These are phyloP conservation scores for Parachlorella kessleri DNA, from an alignment of 139 green algal genomes.

Conservation along the genomic window DNA sequence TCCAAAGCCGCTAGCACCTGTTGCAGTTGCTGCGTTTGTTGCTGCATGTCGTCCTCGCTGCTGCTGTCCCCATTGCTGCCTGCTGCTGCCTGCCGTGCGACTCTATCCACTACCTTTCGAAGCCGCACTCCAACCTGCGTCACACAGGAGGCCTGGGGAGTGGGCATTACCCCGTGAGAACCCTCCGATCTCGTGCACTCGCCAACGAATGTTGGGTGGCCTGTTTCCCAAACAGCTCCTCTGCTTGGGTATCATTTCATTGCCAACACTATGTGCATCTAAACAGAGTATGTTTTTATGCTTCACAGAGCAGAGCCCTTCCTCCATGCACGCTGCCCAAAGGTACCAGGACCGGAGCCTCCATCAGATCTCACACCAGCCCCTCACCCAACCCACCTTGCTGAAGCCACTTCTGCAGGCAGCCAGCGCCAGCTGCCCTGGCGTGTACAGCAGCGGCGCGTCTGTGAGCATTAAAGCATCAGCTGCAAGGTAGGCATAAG, in stretches of 20 bases:
- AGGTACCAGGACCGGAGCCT: too few species aligned
- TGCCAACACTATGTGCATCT: too few species aligned
- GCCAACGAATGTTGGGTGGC: neutral
- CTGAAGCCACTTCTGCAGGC: slow-evolving; percentile 50
- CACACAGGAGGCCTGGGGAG: neutral
- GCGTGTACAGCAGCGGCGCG: slow-evolving; percentile 72
- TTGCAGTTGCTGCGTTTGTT: slow-evolving; percentile 1
- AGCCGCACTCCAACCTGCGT: slow-evolving; percentile 11
- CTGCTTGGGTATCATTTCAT: too few species aligned
- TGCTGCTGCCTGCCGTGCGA: slow-evolving; percentile 6
- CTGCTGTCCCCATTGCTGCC: slow-evolving; percentile 6
- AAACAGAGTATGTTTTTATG: too few species aligned
- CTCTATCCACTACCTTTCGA: neutral
- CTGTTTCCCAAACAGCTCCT: too few species aligned
- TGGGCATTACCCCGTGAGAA: neutral
- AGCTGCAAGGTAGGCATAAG: slow-evolving; percentile 30
- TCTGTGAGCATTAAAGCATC: slow-evolving; percentile 78
- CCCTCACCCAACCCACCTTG: slow-evolving; percentile 40
- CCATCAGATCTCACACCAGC: too few species aligned
- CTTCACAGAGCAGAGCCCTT: too few species aligned
- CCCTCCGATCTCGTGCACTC: neutral
- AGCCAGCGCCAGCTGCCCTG: slow-evolving; percentile 59
- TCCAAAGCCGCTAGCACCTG: slow-evolving; percentile 16
- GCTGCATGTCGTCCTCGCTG: neutral
- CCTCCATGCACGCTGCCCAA: too few species aligned